Percentiles rank a stretch among this genome's conserved stretches.
Evolutionary conservation across 176 grass and related monocot genomes (phyloP).

Genomic region (Lolium perenne): DNA sequence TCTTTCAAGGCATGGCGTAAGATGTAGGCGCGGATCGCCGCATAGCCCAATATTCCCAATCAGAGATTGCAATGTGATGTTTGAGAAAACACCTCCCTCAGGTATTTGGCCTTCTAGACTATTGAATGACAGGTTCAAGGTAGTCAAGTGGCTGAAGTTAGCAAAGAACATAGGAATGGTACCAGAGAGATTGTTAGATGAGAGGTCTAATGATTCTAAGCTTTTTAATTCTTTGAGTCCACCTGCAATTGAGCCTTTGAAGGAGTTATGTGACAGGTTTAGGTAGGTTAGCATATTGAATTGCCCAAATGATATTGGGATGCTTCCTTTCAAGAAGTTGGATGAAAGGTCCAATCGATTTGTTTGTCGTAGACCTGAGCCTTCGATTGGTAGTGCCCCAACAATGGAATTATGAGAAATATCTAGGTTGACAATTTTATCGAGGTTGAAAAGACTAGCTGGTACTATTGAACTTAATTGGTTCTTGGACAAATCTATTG

Average conservation of each 20-base stretch:
- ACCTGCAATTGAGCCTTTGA: neutral
- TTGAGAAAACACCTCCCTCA: neutral
- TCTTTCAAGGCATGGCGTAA: neutral
- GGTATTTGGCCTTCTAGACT: slow-evolving; percentile 4
- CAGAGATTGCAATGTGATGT: neutral
- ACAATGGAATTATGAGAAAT: neutral
- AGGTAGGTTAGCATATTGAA: neutral
- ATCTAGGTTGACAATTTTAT: neutral
- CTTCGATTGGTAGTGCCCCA: neutral
- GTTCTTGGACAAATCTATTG: neutral
- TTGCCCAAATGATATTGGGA: neutral
- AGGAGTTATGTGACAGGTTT: neutral
- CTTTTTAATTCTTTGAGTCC: neutral
- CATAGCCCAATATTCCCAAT: slow-evolving; percentile 19
- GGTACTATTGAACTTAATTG: slow-evolving; percentile 4
- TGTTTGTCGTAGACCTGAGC: neutral
- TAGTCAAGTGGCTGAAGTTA: neutral
- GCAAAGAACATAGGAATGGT: neutral
- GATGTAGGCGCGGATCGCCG: neutral
- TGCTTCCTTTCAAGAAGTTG: neutral
- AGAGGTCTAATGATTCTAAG: neutral
- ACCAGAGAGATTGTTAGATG: neutral
- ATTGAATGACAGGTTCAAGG: neutral
- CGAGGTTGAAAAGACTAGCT: neutral
- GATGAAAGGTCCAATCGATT: neutral